Percentiles rank a stretch among this genome's conserved stretches.
Evolutionary conservation across 1,284 basidiomycete species (phyloP).

Genomic region (Trichosporon sp.): DNA sequence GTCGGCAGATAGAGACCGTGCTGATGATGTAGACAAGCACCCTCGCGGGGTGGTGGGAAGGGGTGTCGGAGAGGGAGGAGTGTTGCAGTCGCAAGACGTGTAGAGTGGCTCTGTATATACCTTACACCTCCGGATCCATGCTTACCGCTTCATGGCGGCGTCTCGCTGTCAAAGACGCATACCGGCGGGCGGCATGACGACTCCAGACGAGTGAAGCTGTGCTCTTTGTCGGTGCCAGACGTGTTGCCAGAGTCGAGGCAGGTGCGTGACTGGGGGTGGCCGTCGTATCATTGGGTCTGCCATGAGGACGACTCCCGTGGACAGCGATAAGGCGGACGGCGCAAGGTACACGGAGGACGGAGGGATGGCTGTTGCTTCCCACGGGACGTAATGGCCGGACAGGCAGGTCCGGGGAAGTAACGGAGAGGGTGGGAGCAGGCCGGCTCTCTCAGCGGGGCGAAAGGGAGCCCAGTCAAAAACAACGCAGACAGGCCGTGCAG

Average conservation of each 20-base stretch:
- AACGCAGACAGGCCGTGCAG: background rate
- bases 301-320: background rate
- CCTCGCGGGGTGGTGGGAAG: too few relatives aligned
- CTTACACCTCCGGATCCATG: background rate
- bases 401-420: background rate
- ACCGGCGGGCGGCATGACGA: background rate
- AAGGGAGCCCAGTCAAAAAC: background rate
- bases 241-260: background rate
- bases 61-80: background rate
- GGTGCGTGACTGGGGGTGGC: background rate
- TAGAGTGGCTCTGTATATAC: background rate
- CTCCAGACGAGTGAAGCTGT: background rate
- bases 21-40: too few relatives aligned
- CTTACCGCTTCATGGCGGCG: background rate
- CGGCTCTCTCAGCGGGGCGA: background rate
- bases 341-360: background rate
- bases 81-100: background rate
- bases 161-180: background rate
- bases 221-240: background rate
- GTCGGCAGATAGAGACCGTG: too few relatives aligned
- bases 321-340: background rate
- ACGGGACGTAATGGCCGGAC: background rate
- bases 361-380: background rate
- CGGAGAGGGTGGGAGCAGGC: background rate
- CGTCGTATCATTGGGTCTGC: background rate